A percentile compares a stretch with the other conserved stretches of the same genome.
Conservation (phyloP, 129 eudicot species). For the Flaveria linearis region DNA sequence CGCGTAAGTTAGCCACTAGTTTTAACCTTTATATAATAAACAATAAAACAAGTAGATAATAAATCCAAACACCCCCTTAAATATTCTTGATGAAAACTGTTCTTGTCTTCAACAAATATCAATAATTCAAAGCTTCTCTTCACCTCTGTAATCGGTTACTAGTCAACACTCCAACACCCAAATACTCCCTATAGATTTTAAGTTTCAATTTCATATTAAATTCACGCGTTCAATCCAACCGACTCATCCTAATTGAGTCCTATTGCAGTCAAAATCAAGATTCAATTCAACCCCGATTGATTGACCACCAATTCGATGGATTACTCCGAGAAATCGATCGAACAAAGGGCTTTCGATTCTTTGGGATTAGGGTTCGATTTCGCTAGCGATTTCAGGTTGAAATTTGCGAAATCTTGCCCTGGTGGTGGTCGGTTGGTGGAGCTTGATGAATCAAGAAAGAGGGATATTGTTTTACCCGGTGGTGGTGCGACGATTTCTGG, state of each 20-base stretch:
- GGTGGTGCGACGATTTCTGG: slow-evolving; percentile 52
- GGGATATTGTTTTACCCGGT: slow-evolving; percentile 69
- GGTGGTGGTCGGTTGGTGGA: slow-evolving; percentile 47
- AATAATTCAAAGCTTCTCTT: not conserved
- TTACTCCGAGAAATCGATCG: slow-evolving; percentile 49
- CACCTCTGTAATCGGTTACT: slow-evolving; percentile 16
- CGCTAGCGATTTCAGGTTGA: slow-evolving; percentile 84
- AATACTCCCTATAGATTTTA: too few relatives aligned
- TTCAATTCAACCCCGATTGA: not conserved
- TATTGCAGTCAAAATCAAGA: not conserved
- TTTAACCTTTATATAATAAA: too few relatives aligned
- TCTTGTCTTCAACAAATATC: not conserved
- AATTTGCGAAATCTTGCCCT: slow-evolving; percentile 65
- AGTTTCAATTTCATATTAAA: slow-evolving; percentile 11
- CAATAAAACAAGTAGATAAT: not conserved
- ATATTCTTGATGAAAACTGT: not conserved
- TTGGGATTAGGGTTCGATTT: slow-evolving; percentile 90
- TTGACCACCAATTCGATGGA: slow-evolving; percentile 25
- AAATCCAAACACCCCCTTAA: slow-evolving; percentile 17
- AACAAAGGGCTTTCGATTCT: slow-evolving; percentile 58
- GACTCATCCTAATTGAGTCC: not conserved
- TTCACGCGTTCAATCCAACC: slow-evolving; percentile 29
- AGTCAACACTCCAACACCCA: slow-evolving; percentile 26
- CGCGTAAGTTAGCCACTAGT: too few relatives aligned
- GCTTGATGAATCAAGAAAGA: slow-evolving; percentile 29